A percentile compares a stretch with the other conserved stretches of the same genome.
Conservation (phyloP, 1,284 basidiomycete genomes). For the Cutaneotrichosporon dermatis region DNA sequence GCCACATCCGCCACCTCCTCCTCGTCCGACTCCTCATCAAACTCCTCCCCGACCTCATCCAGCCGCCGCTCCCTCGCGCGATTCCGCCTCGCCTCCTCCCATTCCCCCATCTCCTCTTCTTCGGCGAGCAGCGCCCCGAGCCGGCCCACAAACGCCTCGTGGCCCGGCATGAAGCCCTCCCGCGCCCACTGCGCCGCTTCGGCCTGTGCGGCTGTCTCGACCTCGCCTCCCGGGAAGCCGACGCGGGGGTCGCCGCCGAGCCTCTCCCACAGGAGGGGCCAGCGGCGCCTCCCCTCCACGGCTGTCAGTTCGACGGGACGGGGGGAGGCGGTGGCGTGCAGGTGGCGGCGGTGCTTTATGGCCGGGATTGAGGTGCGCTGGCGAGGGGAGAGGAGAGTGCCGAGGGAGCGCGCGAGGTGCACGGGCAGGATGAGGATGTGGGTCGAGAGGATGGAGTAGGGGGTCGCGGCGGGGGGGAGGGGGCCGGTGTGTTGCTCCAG, state of each 20-base stretch:
- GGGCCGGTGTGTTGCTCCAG: slow-evolving; percentile 1
- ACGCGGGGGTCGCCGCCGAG: slow-evolving; percentile 34
- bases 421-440: background rate
- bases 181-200: slow-evolving; percentile 35
- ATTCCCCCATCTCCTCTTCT: slow-evolving; percentile 44
- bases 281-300: slow-evolving; percentile 34
- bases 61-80: slow-evolving; percentile 34
- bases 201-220: slow-evolving; percentile 13
- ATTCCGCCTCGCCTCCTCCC: slow-evolving; percentile 31
- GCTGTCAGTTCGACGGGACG: slow-evolving; percentile 22
- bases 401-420: background rate
- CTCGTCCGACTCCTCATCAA: slow-evolving; percentile 37
- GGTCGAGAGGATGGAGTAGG: background rate
- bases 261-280: slow-evolving; percentile 46
- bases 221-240: slow-evolving; percentile 3
- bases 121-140: slow-evolving; percentile 41
- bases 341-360: slow-evolving; percentile 37
- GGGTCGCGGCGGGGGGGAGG: background rate
- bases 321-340: slow-evolving; percentile 23
- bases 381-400: slow-evolving; percentile 13
- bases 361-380: slow-evolving; percentile 30
- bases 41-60: slow-evolving; percentile 37
- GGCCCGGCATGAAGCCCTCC: slow-evolving; percentile 28
- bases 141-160: slow-evolving; percentile 38
- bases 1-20: slow-evolving; percentile 24